Base-by-base conservation (phyloP, 495 filamentous ascomycete species). In the Hypoxylon perforatum region DNA sequence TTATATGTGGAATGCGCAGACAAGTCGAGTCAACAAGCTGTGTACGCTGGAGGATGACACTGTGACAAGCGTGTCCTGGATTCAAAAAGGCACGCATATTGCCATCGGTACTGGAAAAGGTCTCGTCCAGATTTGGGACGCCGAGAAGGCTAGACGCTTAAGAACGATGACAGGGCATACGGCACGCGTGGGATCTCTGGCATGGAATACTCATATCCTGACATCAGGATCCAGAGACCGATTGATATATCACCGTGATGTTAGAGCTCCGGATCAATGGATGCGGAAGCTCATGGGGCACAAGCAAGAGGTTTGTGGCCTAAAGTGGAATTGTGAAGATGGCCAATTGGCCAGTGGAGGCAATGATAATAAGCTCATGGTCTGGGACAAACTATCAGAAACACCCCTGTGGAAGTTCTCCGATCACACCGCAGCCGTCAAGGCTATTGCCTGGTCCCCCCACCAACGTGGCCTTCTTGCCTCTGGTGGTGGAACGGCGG, bases 361-460 rank as follows among this genome's bases (percentile, higher is more conserved):
- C 1, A 99, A 99, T 76, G 95, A 99, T 77, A 99, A 99, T 80
- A 97, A 97, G 65, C 81, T 99, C 46, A 91, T 98, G 85, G 93
- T 99, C 14, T 99, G 95, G 95, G 96, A 99, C 76, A 94, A 94
- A 72, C 80, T 97, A 52, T 90, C 85, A 33, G 90, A 93, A 58
- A 89, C 92, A 6, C 95, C 95, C 3, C 82, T 94, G 5, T 97
- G 90, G 81, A 94, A 94, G 58, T 98, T 97, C 71, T 90, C 88
- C 15, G 92, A 97, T 50, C 95, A 99, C 74, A 93, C 87, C 19
- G 95, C 95, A 4, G 95, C 95, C 7, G 95, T 99, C 48, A 99
- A 99, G 75, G 95, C 95, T 9, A 97, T 99, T 64, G 91, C 95
- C n/a, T 99, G 95, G 95, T 97, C 92, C 22, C 95, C 95, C 17